Evolutionary conservation across 352 stramenopile genomes (phyloP).

Genomic region (Blastocystis sp.): DNA sequence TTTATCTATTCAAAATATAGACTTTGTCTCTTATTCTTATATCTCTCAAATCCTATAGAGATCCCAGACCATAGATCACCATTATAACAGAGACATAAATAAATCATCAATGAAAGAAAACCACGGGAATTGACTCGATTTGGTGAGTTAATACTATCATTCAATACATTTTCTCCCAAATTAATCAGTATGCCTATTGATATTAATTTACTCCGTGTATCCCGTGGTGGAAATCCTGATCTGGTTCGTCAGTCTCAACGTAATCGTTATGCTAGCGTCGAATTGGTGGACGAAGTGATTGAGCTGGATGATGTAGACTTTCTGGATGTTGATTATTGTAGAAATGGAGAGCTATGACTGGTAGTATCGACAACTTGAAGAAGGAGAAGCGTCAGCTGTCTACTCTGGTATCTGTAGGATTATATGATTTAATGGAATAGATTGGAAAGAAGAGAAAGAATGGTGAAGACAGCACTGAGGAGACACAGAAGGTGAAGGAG

Average conservation of each 20-base stretch:
- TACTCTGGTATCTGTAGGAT: not conserved
- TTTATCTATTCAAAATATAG: not conserved
- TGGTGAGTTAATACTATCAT: too few relatives aligned
- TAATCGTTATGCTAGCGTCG: constrained; percentile 74
- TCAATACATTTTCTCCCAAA: too few relatives aligned
- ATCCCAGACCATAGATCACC: not conserved
- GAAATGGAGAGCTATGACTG: constrained; percentile 17
- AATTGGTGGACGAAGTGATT: constrained; percentile 77
- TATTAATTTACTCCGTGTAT: constrained; percentile 77
- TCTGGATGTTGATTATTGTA: not conserved
- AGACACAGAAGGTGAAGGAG: constrained; percentile 33
- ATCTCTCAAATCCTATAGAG: not conserved
- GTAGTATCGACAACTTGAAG: constrained; percentile 29
- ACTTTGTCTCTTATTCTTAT: not conserved
- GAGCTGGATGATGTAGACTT: constrained; percentile 71
- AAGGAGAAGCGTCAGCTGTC: constrained; percentile 15
- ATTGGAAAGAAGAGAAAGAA: constrained; percentile 52
- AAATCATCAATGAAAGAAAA: too few relatives aligned
- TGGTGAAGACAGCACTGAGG: not conserved
- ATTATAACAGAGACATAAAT: not conserved
- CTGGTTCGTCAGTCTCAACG: constrained; percentile 73
- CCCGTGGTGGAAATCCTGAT: constrained; percentile 77
- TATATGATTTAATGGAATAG: not conserved
- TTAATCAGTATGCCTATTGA: constrained; percentile 75
- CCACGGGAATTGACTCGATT: too few relatives aligned